Evolutionary conservation across 192 early-diverging fungal genomes (phyloP), one percentile per base, ranked within the genome.

Genomic region (Obelidium mucronatum): DNA sequence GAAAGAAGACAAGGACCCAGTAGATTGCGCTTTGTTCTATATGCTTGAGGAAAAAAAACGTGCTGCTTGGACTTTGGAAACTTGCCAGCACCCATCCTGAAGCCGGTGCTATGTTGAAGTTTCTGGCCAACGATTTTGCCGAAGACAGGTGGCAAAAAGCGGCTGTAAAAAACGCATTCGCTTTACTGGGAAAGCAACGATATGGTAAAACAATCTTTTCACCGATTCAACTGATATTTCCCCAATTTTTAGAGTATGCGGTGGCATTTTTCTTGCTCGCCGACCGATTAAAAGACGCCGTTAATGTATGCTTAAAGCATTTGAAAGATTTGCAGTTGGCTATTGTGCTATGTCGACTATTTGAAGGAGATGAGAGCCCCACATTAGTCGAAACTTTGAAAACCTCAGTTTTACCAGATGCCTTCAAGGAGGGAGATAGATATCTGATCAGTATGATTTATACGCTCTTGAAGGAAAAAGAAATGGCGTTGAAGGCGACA

Each of bases 141-240:
- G 89, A 94, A 62, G 85, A 91, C 2, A 82, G 94, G 48, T 99
- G 98, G 98, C 90, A 88, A 73, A 95, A 91, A 19, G 96, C 97
- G 0, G 98, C 98, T 1, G 81, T 91, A n/a, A 99, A 99, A 78
- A 99, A 99, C 76, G 98, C 98, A 2, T 99, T 94, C 83, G 98
- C 93, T n/a, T 78, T 99, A 40, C 81, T 99, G 30, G 95, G 97
- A 69, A 95, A 94, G 74, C 96, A 98, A 70, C 86, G 97, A 55
- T 98, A 94, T 75, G 89, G 93, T 94, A 85, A 74, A 70, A 24
- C 22, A 26, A 48, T 24, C 0, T 22, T 24, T 11, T 17, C 28
- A 3, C 36, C 19, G 55, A 22, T 22, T 26, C 48, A 54, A 22
- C 6, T 2, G 39, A 2, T 33, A 17, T 40, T 33, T 51, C 26